These are phyloP conservation scores for Trametes gibbosa DNA, from an alignment of 768 basidiomycete genomes.

Conservation along the genomic window DNA sequence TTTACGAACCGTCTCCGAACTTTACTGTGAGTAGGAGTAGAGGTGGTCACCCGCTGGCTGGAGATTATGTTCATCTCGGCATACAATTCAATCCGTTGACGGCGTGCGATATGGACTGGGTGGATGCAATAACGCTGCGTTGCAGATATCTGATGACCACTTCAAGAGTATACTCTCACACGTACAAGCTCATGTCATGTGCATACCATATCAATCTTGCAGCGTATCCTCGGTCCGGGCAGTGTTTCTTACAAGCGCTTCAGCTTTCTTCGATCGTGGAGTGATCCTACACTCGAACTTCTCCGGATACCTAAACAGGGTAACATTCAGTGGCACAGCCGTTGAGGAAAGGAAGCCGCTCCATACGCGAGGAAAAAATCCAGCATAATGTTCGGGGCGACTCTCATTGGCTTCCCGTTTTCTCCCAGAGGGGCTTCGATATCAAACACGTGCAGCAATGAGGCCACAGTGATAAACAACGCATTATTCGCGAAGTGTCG, in stretches of 20 bases:
- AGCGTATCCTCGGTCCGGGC: not conserved
- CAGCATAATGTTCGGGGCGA: not conserved
- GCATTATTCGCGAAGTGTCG: conserved; percentile 9
- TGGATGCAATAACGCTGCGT: no score
- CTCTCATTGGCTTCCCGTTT: not conserved
- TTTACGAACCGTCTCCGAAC: no score
- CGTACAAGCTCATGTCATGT: no score
- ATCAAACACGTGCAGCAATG: conserved; percentile 15
- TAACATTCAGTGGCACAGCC: not conserved
- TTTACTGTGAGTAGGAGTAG: no score
- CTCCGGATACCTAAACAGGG: not conserved
- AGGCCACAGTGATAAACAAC: conserved; percentile 18
- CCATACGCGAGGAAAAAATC: conserved; percentile 1
- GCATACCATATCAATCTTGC: not conserved
- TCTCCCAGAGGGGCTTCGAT: not conserved
- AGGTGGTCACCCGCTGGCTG: no score
- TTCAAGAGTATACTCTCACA: no score
- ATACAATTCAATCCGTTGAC: no score
- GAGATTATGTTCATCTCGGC: no score
- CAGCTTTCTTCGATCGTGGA: not conserved
- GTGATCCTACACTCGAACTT: not conserved
- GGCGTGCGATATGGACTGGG: no score
- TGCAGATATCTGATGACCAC: no score
- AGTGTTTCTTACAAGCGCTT: not conserved
- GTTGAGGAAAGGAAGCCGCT: not conserved